Base-by-base conservation (phyloP, 2,329 filamentous ascomycete genomes). In the Plenodomus tracheiphilus region DNA sequence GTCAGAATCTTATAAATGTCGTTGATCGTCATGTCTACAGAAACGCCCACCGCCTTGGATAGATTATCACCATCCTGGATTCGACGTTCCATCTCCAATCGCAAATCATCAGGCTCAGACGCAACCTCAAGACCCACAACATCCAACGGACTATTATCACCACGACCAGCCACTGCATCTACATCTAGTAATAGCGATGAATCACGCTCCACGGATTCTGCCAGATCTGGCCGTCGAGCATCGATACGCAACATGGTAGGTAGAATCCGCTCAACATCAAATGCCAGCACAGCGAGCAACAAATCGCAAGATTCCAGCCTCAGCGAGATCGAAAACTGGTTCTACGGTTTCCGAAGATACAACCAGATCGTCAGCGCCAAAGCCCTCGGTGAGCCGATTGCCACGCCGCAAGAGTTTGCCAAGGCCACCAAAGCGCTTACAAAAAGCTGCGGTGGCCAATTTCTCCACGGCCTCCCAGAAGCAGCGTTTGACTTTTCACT, bases 391-490 rank as follows among this genome's bases (percentile, higher is more conserved):
- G 16, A 46, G 58, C 49, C 43, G 10, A 37, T 59, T 15, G 51
- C 54, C 25, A 37, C 49, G 22, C 45, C 54, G 1, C 47, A 61
- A 25, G 53, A 62, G 1, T 61, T 71, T 25, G 32, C 53, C 15
- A 64, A 58, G 22, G 54, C 65, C 6, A 47, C 56, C 4, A 62
- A 61, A 39, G 56, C 49, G 3, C 50, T 71, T 9, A 63, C 58
- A 30, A 63, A 68, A 41, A 61, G 62, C 16, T 66, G 61, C 45
- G 68, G 64, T 11, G 65, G 66, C 2, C 49, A 57, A 7, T 66
- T 71, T 37, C 42, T 69, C 19, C 61, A 65, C 21, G 60, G 62
- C 3, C 56, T 71, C 25, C 68, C 68, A 2, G 68, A 71, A 51
- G 52, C 63, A 10, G 55, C 64, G 3, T 68, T 70, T 21, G 68